Percentiles rank a stretch among this genome's conserved stretches.
These are phyloP conservation scores for Dendrobium chrysotoxum DNA, from an alignment of 106 monocot species.

Conservation along the genomic window DNA sequence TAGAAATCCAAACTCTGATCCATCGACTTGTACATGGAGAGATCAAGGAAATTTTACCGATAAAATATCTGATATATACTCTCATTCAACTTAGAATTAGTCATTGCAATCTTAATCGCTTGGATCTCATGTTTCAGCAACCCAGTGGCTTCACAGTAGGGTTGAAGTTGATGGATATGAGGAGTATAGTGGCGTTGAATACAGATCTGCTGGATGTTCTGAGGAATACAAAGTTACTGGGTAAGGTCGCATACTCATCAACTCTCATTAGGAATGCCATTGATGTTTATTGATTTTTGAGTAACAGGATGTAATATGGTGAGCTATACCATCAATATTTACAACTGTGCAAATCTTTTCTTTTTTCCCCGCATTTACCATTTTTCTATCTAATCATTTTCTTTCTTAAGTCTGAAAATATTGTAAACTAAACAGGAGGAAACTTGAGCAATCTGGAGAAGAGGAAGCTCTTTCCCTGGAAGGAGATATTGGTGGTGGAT, in stretches of 20 bases:
- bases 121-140: conserved; percentile 29
- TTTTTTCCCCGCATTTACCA: background rate
- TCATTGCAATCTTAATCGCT: background rate
- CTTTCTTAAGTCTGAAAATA: background rate
- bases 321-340: background rate
- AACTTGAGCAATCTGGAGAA: conserved; percentile 70
- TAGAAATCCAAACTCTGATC: background rate
- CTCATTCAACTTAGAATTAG: background rate
- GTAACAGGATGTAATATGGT: background rate
- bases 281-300: background rate
- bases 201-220: conserved; percentile 86
- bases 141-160: conserved; percentile 84
- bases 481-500: conserved; percentile 94
- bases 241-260: conserved; percentile 28
- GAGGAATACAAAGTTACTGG: conserved; percentile 71
- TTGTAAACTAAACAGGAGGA: conserved; percentile 30
- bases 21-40: background rate
- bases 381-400: background rate
- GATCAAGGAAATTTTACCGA: background rate
- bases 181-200: conserved; percentile 89
- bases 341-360: background rate
- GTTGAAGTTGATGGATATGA: conserved; percentile 85
- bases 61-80: background rate
- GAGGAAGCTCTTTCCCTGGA: conserved; percentile 72
- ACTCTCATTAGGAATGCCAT: background rate